Conservation (phyloP, 768 basidiomycete species). For the Leccinum variicolor region DNA sequence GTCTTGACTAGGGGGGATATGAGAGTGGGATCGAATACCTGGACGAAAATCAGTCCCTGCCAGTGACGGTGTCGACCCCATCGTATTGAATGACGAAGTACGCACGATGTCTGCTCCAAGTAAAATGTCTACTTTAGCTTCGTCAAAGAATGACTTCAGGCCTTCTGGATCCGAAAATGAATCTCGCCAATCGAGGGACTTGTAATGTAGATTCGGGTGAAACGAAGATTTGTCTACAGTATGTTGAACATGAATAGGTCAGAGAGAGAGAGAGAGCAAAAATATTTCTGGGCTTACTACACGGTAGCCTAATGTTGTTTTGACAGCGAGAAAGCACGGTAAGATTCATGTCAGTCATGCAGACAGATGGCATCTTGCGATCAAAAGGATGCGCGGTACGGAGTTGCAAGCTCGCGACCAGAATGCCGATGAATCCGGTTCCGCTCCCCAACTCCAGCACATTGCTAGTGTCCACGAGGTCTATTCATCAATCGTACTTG, state of each 20-base stretch:
- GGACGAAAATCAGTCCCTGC: neutral
- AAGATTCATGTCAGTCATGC: conserved; percentile 65
- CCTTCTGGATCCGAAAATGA: conserved; percentile 38
- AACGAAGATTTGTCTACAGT: conserved; percentile 51
- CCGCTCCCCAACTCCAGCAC: conserved; percentile 78
- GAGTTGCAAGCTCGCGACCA: conserved; percentile 57
- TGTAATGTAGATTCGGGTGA: conserved; percentile 44
- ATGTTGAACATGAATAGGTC: neutral
- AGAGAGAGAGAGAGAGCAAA: neutral
- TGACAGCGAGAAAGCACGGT: conserved; percentile 59
- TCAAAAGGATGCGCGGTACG: neutral
- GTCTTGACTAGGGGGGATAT: conserved; percentile 55
- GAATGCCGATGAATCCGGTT: conserved; percentile 68
- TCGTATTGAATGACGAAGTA: neutral
- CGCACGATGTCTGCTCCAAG: conserved; percentile 70
- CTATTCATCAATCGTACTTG: neutral
- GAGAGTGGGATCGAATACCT: conserved; percentile 70
- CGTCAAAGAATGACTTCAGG: conserved; percentile 30
- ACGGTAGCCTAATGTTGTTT: conserved; percentile 56
- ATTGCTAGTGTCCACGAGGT: conserved; percentile 30
- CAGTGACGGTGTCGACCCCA: neutral
- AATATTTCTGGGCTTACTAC: conserved; percentile 49
- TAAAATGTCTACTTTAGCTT: conserved; percentile 52
- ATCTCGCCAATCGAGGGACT: conserved; percentile 64
- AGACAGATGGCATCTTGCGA: conserved; percentile 28